phyloP scores from a whole-genome alignment of 352 stramenopile genomes.

The Thraustochytrium striatum region DNA sequence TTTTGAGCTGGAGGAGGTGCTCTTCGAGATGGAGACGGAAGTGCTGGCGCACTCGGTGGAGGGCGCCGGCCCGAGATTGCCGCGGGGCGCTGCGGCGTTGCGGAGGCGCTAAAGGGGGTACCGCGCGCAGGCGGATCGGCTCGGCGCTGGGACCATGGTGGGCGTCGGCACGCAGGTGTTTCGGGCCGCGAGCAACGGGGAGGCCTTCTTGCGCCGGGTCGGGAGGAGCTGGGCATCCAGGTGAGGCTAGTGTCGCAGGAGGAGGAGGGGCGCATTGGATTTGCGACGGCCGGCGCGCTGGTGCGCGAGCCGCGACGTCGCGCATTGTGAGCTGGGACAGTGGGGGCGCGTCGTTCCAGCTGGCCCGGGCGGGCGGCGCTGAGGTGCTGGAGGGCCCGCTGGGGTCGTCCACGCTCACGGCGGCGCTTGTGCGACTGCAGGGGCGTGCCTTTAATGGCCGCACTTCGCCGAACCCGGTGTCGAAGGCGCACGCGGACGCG shows the following conservation, averaged over 20 bases:
- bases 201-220: neutral
- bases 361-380: neutral
- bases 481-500: neutral
- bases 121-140: neutral
- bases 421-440: slow-evolving; percentile 28
- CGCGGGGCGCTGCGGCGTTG: neutral
- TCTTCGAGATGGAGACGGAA: slow-evolving; percentile 19
- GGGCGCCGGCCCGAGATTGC: neutral
- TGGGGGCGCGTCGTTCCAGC: slow-evolving; percentile 23
- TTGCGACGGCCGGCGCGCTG: neutral
- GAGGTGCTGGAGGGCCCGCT: slow-evolving; percentile 14
- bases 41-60: slow-evolving; percentile 31
- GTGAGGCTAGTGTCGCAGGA: slow-evolving; percentile 35
- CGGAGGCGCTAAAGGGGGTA: neutral
- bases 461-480: slow-evolving; percentile 21
- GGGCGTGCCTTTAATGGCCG: neutral
- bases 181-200: neutral
- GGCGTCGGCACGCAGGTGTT: slow-evolving; percentile 37
- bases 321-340: slow-evolving; percentile 29
- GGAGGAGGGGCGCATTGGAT: slow-evolving; percentile 25
- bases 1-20: slow-evolving; percentile 1
- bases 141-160: neutral
- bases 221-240: neutral
- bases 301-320: neutral
- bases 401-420: slow-evolving; percentile 22